These are phyloP conservation scores for Piloderma croceum DNA, from an alignment of 768 basidiomycete species.

Conservation along the genomic window DNA sequence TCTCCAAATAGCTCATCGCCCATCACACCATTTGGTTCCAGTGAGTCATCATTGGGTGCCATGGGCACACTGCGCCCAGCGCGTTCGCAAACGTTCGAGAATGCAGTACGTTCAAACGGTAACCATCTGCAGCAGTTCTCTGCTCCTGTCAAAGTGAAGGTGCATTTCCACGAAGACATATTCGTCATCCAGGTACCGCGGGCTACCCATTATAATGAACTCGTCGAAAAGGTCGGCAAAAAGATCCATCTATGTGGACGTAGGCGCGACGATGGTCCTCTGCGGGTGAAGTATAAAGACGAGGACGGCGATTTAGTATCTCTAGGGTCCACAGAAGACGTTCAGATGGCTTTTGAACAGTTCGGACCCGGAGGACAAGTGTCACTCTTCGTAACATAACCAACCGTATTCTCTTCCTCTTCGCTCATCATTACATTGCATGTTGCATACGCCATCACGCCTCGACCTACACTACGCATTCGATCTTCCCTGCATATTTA, in stretches of 20 bases:
- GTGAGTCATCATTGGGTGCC: conserved; percentile 69
- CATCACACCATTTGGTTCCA: conserved; percentile 86
- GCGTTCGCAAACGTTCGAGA: conserved; percentile 51
- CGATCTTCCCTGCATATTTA: not conserved
- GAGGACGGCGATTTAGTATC: conserved; percentile 91
- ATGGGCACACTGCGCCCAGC: conserved; percentile 45
- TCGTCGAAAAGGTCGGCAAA: conserved; percentile 85
- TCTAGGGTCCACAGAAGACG: conserved; percentile 86
- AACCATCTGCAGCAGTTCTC: conserved; percentile 15
- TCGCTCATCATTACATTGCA: not conserved
- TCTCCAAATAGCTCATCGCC: conserved; percentile 84
- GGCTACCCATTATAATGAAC: conserved; percentile 69
- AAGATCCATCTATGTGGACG: conserved; percentile 93
- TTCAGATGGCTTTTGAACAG: conserved; percentile 90
- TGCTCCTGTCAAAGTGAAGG: conserved; percentile 81
- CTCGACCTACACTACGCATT: not conserved
- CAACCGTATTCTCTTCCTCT: not conserved
- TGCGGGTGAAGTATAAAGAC: conserved; percentile 85
- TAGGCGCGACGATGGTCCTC: conserved; percentile 67
- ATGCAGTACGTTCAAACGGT: conserved; percentile 22
- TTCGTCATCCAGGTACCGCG: conserved; percentile 90
- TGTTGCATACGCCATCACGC: not conserved
- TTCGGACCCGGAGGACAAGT: conserved; percentile 77
- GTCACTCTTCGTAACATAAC: conserved; percentile 72
- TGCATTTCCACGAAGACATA: conserved; percentile 91